Base-by-base conservation (phyloP, 257 asterid genomes). In the Thymus quinquecostatus region DNA sequence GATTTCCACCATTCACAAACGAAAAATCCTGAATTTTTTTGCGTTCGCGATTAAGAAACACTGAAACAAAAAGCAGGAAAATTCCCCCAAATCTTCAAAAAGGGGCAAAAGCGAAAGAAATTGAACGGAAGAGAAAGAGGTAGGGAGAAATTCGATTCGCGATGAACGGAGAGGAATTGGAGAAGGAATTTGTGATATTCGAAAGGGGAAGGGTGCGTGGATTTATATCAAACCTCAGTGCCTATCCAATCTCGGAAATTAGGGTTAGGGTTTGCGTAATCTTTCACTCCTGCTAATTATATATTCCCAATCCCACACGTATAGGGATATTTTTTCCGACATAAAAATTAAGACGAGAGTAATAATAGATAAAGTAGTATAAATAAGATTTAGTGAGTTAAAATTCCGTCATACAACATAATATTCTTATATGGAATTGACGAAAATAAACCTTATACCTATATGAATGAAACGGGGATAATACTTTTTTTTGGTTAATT, bases 1-100 rank as follows among this genome's bases (percentile, higher is more conserved):
- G 75, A 78, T 85, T 84, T 87, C 94, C 83, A 89, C 96, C 96
- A 89, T 89, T 89, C 94, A 89, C 89, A 79, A 83, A 48, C 38
- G 75, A 53, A 72, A 51, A 44, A 10, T 48, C 44, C 44, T 10
- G 57, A 72, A 44, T 66, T 66, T 8, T n/a, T 70, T 30, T 34
- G 32, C 43, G 33, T 14, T 13, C 44, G 2, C 38, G 14, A 69
- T 59, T 28, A 2, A 60, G 36, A 47, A 65, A 12, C 2, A 21
- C 73, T 60, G 9, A 32, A 21, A 54, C 48, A 34, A 21, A 27
- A 9, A 3, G 11, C 1, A 10, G 28, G 45, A 38, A 65, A 48
- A 65, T 13, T 8, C 29, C 29, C 69, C 41, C 56, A 45, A 29
- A 64, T 64, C 69, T 29, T 75, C 34, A 64, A 21, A 21, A 21